Conservation (phyloP, 148 eudicot genomes). For the Rhododendron ovatum region DNA sequence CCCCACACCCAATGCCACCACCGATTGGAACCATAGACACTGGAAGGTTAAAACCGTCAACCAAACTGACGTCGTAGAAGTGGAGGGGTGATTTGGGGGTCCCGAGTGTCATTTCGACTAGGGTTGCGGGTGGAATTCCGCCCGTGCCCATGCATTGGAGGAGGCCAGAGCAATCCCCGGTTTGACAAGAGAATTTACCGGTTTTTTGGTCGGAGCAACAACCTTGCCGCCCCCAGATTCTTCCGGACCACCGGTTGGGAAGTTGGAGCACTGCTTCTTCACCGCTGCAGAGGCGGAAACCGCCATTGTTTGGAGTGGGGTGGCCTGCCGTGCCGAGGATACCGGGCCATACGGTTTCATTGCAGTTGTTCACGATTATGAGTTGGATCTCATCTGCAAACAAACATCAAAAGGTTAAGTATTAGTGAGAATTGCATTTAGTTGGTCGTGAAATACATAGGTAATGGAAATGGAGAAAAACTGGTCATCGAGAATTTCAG, state of each 20-base stretch:
- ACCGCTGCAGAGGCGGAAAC: constrained; percentile 40
- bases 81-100: constrained; percentile 34
- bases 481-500: neutral
- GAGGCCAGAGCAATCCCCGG: constrained; percentile 64
- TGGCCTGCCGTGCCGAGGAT: constrained; percentile 50
- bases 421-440: no score
- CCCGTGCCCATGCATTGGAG: constrained; percentile 47
- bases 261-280: constrained; percentile 27
- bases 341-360: constrained; percentile 61
- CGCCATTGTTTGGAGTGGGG: constrained; percentile 49
- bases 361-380: constrained; percentile 58
- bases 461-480: neutral
- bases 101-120: constrained; percentile 67
- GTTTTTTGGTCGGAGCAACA: constrained; percentile 40
- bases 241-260: constrained; percentile 60
- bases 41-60: constrained; percentile 76
- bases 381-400: constrained; percentile 54
- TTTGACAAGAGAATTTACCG: constrained; percentile 35
- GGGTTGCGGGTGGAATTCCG: constrained; percentile 54
- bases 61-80: constrained; percentile 61
- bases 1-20: constrained; percentile 37
- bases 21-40: constrained; percentile 51
- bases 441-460: no score
- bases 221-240: constrained; percentile 69
- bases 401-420: neutral